Base-by-base conservation (phyloP, 306 rosid genomes). In the Lathyrus aphaca region DNA sequence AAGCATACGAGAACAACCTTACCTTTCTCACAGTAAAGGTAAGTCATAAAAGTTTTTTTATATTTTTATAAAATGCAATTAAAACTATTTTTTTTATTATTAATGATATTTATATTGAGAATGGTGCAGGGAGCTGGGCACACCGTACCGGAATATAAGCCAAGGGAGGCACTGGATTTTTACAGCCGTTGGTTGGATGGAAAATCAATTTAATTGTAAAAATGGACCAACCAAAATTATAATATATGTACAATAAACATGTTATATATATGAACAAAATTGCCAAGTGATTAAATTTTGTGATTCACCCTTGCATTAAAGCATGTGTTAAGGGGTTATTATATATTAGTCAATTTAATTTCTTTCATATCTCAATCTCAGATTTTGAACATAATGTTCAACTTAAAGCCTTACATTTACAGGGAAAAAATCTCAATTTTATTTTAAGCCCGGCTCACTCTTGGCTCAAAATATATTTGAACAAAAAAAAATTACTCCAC, bases 101-200 rank as follows among this genome's bases (percentile, higher is more conserved):
- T 35, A 35, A 32, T 32, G 39, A 35, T 35, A 6, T 35, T 35
- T 35, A 35, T 7, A 35, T 35, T 35, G 10, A 35, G 7, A 35
- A 21, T 38, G 21, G 35, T 77, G 71, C 74, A 86, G 97, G 96
- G 96, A 51, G 78, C 96, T 3, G 96, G 97, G 12, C 95, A 86
- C 64, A 88, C 95, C 0, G 97, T 88, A 5, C 92, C 97, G 1
- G 92, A 88, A 70, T 91, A 86, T 69, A 91, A 91, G 61, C 95
- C 95, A 0, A 68, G 51, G 16, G 95, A 91, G 74, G 90, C 97
- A 19, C 74, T 91, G 66, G 83, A 91, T 44, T 86, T 88, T 76
- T 86, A 74, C 48, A 68, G 71, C 43, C 89, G 91, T 68, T 89
- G 91, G 91, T 77, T 87, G 81, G 76, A 68, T 38, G 82, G 78